phyloP scores from a whole-genome alignment of 192 early-diverging fungal genomes.

The Paraglomus occultum region DNA sequence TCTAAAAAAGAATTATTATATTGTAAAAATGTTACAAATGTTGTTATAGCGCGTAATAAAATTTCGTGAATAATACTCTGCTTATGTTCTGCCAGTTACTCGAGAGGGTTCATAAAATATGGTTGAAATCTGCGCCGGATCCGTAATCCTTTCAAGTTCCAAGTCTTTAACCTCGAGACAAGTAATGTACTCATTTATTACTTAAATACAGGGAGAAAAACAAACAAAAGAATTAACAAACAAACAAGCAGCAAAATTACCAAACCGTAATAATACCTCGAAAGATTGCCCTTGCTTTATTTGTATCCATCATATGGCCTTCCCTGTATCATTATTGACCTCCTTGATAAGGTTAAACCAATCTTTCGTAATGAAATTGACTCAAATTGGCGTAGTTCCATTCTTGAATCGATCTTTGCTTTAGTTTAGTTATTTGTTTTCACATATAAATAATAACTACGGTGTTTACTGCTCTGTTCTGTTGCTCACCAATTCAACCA shows the following conservation, averaged over 20 bases:
- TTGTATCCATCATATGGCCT: slow-evolving; percentile 59
- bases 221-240: too few species aligned
- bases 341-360: slow-evolving; percentile 61
- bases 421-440: too few species aligned
- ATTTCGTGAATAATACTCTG: slow-evolving; percentile 24
- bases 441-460: too few species aligned
- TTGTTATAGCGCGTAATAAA: too few species aligned
- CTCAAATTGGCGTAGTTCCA: slow-evolving; percentile 57
- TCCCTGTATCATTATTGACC: slow-evolving; percentile 14
- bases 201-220: too few species aligned
- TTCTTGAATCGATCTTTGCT: slow-evolving; percentile 29
- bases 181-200: neutral
- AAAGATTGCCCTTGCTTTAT: slow-evolving; percentile 89
- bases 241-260: too few species aligned
- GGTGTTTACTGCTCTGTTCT: too few species aligned
- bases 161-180: slow-evolving; percentile 43
- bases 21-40: too few species aligned
- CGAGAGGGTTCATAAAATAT: slow-evolving; percentile 73
- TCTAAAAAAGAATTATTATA: slow-evolving; percentile 31
- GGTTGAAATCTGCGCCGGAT: slow-evolving; percentile 43
- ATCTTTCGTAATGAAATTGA: slow-evolving; percentile 60
- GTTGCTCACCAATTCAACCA: slow-evolving; percentile 61
- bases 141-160: slow-evolving; percentile 45
- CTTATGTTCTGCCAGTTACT: slow-evolving; percentile 54
- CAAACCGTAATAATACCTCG: slow-evolving; percentile 31